Conservation (phyloP, 768 basidiomycete genomes). For the Termitomyces sp. region DNA sequence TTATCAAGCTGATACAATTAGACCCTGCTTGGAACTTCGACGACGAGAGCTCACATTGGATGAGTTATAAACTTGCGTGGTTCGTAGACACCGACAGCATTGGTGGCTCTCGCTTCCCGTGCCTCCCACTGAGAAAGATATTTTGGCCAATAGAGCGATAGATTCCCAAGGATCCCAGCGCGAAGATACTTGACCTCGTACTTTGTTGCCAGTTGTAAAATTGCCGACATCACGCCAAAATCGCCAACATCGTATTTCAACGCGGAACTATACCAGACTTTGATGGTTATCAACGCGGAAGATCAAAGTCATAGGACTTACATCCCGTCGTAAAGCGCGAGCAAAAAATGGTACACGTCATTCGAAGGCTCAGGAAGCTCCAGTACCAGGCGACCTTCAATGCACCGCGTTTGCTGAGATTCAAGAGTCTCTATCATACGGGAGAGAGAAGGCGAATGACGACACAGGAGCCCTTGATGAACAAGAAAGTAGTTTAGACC, state of each 20-base stretch:
- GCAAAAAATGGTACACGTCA: conserved; percentile 54
- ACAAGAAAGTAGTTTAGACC: conserved; percentile 60
- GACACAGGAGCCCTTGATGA: conserved; percentile 58
- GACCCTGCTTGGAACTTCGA: conserved; percentile 4
- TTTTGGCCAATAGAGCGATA: conserved; percentile 54
- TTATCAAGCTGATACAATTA: conserved; percentile 43
- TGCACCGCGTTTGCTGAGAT: conserved; percentile 16
- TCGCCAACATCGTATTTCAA: conserved; percentile 42
- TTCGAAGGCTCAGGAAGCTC: conserved; percentile 48
- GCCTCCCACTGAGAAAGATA: conserved; percentile 62
- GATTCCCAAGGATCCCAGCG: conserved; percentile 46
- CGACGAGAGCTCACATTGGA: conserved; percentile 51
- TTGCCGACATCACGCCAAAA: conserved; percentile 47
- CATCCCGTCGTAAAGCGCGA: conserved; percentile 69
- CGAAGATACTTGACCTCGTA: conserved; percentile 59
- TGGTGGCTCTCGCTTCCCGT: conserved; percentile 55
- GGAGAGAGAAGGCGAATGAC: conserved; percentile 52
- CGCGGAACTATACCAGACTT: conserved; percentile 30
- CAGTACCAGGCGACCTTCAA: conserved; percentile 58
- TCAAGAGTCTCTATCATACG: conserved; percentile 32
- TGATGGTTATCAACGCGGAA: conserved; percentile 8
- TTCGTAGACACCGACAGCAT: conserved; percentile 44
- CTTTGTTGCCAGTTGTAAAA: conserved; percentile 60
- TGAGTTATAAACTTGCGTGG: conserved; percentile 55
- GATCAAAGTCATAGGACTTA: conserved; percentile 29